Conservation (phyloP, 306 rosid species). For the Cicer chorassanicum region DNA sequence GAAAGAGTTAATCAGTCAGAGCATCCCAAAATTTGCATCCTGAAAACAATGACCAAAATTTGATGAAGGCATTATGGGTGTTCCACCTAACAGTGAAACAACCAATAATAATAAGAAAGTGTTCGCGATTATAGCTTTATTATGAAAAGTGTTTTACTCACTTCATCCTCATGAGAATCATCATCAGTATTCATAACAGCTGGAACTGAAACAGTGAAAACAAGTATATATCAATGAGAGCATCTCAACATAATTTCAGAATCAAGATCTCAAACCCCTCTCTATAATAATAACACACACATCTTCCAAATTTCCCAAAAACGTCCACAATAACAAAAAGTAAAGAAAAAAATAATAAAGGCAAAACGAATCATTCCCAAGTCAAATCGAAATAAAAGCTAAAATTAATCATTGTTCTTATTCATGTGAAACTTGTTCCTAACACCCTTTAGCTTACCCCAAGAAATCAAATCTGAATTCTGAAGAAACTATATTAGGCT, state of each 20-base stretch:
- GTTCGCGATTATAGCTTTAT: no score
- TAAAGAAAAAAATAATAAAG: neutral
- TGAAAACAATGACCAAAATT: no score
- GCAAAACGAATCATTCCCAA: neutral
- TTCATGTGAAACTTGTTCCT: neutral
- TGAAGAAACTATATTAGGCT: neutral
- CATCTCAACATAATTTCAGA: neutral
- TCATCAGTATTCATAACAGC: slow-evolving; percentile 19
- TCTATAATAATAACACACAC: neutral
- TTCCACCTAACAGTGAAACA: neutral
- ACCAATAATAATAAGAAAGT: neutral
- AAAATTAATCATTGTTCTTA: neutral
- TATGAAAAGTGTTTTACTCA: slow-evolving; percentile 33
- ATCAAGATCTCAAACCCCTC: neutral
- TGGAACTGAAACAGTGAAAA: neutral
- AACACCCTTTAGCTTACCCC: neutral
- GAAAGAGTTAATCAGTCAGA: no score
- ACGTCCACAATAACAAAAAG: neutral
- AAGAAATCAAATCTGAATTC: neutral
- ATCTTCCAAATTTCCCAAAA: neutral
- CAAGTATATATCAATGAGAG: neutral
- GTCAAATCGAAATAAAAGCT: neutral
- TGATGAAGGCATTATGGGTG: no score
- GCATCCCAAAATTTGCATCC: no score
- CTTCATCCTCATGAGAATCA: slow-evolving; percentile 53